These are phyloP conservation scores for Chrysoporthe puriensis DNA, from an alignment of 2,329 filamentous ascomycete genomes.

Conservation along the genomic window DNA sequence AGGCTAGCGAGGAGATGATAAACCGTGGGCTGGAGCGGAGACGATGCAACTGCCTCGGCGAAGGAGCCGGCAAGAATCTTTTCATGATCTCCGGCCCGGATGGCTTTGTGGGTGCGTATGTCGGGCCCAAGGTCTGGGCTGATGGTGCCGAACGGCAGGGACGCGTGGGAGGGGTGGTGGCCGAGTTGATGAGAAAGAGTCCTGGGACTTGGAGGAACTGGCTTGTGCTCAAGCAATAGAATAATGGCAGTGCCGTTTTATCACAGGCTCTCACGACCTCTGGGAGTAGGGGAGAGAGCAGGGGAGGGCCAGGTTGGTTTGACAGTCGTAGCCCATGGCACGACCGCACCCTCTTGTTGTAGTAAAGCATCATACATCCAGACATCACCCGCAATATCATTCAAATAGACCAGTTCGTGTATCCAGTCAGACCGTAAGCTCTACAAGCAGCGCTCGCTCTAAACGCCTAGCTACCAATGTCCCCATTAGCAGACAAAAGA, in stretches of 20 bases:
- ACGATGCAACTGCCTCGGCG: conserved; percentile 32
- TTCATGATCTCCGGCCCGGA: conserved; percentile 90
- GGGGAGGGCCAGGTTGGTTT: not conserved
- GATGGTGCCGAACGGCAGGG: conserved; percentile 77
- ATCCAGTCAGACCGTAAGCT: not conserved
- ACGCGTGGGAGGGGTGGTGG: conserved; percentile 69
- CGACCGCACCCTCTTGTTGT: not conserved
- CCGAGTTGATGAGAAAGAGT: conserved; percentile 56
- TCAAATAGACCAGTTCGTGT: conserved; percentile 11
- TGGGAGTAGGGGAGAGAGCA: not conserved
- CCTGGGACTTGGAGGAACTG: conserved; percentile 45
- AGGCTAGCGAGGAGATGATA: conserved; percentile 24
- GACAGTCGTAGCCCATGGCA: not conserved
- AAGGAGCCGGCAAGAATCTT: conserved; percentile 58
- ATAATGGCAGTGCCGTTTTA: not conserved
- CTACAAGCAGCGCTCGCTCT: conserved; percentile 15
- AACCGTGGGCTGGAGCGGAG: conserved; percentile 32
- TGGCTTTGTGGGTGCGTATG: conserved; percentile 81
- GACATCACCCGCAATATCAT: conserved; percentile 16
- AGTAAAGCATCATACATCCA: not conserved
- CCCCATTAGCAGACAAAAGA: conserved; percentile 17
- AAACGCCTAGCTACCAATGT: conserved; percentile 30
- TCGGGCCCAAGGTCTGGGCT: conserved; percentile 78
- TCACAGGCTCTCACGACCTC: not conserved
- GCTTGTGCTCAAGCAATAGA: conserved; percentile 57